Evolutionary conservation across 768 basidiomycete species (phyloP), one percentile per base, ranked within the genome.

Genomic region (Boletus sensibilis): DNA sequence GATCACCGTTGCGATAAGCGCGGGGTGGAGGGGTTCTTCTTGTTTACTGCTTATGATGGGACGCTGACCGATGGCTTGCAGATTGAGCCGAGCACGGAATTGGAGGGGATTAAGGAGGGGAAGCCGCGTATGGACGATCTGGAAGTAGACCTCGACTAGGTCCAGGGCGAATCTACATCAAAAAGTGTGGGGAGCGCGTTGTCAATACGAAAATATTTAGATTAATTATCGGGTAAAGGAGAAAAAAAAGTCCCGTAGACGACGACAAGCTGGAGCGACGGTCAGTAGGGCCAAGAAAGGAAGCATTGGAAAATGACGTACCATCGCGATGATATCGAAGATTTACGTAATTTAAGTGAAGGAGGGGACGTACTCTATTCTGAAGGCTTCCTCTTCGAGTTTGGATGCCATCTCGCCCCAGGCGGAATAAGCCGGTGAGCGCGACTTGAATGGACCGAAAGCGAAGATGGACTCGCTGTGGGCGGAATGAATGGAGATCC

Each of bases 111-210:
- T 90, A 70, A 95, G 84, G 49, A 94, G 82, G 48, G 94, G 93
- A 55, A 92, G 79, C 53, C 94, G 86, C 25, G 90, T 88, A 72
- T 95, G 93, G 39, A 92, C 89, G 57, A 91, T 90, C 72, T 95
- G 92, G 70, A 96, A 95, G 75, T 88, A 98, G 43, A 95, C 92
- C 74, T 97, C 93, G 66, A 96, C 86, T 51, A 97, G 86, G 74
- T 98, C 94, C 50, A 89, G 83, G 3, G 93, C 89, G 66, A 98
- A 91, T 73, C 94, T 97, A 54, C 39, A 64, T 56, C 43, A 57
- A 38, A 57, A 46, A 53, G 31, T 52, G 29, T 51, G 64, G 44
- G 42, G 61, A n/a, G 14, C 34, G 41, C 29, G 54, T 52, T 52
- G 62, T 61, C 33, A 59, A 54, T 38, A 52, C 38, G 20, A 54